phyloP scores from a whole-genome alignment of 1,139 yeast genomes.

The Debaryomyces subglobosus region DNA sequence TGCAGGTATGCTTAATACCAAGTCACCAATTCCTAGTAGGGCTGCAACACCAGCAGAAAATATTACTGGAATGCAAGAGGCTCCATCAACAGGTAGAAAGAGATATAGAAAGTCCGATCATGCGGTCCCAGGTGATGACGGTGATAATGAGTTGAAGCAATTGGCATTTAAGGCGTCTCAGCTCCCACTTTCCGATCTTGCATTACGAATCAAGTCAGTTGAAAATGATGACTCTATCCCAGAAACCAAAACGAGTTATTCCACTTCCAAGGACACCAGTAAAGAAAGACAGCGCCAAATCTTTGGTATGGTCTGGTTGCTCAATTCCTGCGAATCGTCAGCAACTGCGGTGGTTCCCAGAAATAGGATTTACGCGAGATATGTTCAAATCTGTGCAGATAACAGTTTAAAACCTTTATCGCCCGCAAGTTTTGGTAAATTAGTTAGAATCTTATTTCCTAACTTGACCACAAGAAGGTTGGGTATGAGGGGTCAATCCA shows the following conservation, averaged over 20 bases:
- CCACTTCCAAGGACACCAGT: conserved; percentile 21
- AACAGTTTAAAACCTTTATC: conserved; percentile 70
- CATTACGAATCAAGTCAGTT: conserved; percentile 48
- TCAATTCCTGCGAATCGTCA: conserved; percentile 66
- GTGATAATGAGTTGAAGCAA: conserved; percentile 45
- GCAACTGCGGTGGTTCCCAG: conserved; percentile 81
- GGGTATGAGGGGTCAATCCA: conserved; percentile 87
- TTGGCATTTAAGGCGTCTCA: conserved; percentile 49
- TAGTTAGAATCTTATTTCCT: conserved; percentile 76
- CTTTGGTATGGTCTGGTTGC: conserved; percentile 81
- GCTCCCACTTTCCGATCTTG: conserved; percentile 54
- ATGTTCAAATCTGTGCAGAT: conserved; percentile 73
- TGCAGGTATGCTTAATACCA: not conserved
- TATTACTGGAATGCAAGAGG: conserved; percentile 7
- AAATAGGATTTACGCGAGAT: conserved; percentile 78
- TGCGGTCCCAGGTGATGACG: conserved; percentile 44
- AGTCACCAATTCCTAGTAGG: conserved; percentile 7
- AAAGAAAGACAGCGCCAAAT: conserved; percentile 74
- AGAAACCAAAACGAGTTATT: conserved; percentile 13
- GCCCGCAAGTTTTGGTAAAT: conserved; percentile 87
- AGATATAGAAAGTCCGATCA: conserved; percentile 38
- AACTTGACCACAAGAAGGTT: conserved; percentile 77
- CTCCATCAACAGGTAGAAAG: conserved; percentile 24
- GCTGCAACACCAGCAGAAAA: conserved; percentile 10
- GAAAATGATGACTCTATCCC: conserved; percentile 36